Conservation (phyloP, 2,329 filamentous ascomycete genomes). For the Talaromyces sp. region DNA sequence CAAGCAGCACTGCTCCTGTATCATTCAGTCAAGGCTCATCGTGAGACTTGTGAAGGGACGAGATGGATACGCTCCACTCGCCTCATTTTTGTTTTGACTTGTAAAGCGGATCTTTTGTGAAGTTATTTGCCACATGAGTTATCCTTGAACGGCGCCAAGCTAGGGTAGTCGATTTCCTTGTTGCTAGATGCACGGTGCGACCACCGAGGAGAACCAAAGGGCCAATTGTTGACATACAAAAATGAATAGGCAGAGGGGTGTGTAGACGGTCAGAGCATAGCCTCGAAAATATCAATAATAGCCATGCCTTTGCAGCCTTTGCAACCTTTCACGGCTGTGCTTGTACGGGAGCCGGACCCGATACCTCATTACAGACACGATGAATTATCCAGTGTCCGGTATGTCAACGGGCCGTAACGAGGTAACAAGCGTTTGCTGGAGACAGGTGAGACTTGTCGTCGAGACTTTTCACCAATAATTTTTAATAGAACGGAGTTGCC, state of each 20-base stretch:
- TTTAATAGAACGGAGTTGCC: constrained; percentile 2
- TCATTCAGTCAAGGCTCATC: background rate
- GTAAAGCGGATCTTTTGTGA: background rate
- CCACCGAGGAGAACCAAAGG: background rate
- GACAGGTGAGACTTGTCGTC: background rate
- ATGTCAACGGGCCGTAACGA: background rate
- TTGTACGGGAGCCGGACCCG: background rate
- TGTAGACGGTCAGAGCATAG: background rate
- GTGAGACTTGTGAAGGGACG: background rate
- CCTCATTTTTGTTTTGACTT: constrained; percentile 1
- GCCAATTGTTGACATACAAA: background rate
- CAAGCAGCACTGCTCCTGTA: background rate
- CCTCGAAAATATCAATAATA: background rate
- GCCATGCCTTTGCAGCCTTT: background rate
- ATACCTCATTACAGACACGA: background rate
- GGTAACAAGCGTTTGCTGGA: background rate
- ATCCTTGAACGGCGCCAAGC: background rate
- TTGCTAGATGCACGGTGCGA: background rate
- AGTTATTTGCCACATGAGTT: background rate
- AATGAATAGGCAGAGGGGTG: background rate
- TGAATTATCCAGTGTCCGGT: background rate
- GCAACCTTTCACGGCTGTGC: background rate
- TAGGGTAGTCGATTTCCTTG: background rate
- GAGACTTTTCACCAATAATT: background rate
- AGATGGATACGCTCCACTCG: constrained; percentile 1